Percentiles rank a stretch among this genome's conserved stretches.
phyloP scores from a whole-genome alignment of 176 grass and related monocot species.

The Elaeis guineensis region DNA sequence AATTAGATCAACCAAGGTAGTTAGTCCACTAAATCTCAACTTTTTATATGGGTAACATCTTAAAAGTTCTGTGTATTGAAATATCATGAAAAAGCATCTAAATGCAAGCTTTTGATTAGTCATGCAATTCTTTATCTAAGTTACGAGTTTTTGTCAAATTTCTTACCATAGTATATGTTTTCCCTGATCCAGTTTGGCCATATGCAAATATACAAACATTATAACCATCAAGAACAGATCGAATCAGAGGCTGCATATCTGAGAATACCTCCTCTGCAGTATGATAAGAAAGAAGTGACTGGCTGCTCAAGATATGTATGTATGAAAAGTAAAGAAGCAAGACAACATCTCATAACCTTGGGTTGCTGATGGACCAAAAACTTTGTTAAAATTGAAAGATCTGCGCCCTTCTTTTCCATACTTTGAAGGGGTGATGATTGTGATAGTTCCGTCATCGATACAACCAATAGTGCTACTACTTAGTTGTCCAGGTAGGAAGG shows the following conservation, averaged over 20 bases:
- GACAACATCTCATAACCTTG: constrained; percentile 45
- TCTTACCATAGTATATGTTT: constrained; percentile 96
- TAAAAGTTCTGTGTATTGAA: not conserved
- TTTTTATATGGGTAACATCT: not conserved
- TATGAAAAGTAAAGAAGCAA: constrained; percentile 1
- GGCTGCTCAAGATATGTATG: not conserved
- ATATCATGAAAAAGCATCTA: no score
- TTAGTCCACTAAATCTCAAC: not conserved
- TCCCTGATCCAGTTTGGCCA: constrained; percentile 97
- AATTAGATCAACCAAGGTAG: no score
- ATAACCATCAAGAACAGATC: constrained; percentile 94
- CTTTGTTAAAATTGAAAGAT: constrained; percentile 87
- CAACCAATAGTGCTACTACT: constrained; percentile 62
- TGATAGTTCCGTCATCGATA: constrained; percentile 82
- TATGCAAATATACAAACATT: constrained; percentile 99
- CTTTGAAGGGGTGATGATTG: constrained; percentile 61
- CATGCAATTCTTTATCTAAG: no score
- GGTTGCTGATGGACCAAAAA: constrained; percentile 83
- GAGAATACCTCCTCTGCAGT: constrained; percentile 86
- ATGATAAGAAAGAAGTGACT: constrained; percentile 14
- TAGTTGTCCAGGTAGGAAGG: constrained; percentile 85
- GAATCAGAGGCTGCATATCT: constrained; percentile 95
- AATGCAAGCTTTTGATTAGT: no score
- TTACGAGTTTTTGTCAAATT: not conserved
- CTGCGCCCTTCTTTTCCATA: constrained; percentile 77